phyloP scores from a whole-genome alignment of 1,139 yeast species.

The Petasospora rhodanensis region DNA sequence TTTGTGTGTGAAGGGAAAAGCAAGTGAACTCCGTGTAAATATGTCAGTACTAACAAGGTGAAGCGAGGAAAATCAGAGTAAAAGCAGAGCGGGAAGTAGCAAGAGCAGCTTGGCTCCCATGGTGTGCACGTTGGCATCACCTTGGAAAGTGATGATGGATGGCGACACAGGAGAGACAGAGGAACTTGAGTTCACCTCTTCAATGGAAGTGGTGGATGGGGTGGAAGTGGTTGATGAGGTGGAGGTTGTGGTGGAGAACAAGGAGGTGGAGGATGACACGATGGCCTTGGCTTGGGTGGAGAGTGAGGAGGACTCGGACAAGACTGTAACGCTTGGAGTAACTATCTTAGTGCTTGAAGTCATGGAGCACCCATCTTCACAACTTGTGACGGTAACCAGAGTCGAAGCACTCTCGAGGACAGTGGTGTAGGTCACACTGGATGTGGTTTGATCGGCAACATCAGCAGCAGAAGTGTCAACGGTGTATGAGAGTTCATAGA shows the following conservation, averaged over 20 bases:
- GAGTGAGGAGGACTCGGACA: too few species aligned
- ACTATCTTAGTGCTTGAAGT: too few species aligned
- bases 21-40: too few species aligned
- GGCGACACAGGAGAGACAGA: slow-evolving; percentile 1
- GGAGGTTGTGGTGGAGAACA: too few species aligned
- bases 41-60: background rate
- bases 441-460: background rate
- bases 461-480: slow-evolving; percentile 4
- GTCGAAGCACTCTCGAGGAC: background rate
- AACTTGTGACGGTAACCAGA: too few species aligned
- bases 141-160: slow-evolving; percentile 6
- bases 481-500: slow-evolving; percentile 9
- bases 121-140: slow-evolving; percentile 4
- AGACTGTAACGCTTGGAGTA: too few species aligned
- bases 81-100: slow-evolving; percentile 6
- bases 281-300: too few species aligned
- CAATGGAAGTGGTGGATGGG: background rate
- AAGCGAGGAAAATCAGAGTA: background rate
- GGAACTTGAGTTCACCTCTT: background rate
- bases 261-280: too few species aligned
- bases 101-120: slow-evolving; percentile 2
- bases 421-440: slow-evolving; percentile 3
- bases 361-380: too few species aligned
- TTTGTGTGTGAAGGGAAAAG: too few species aligned
- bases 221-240: background rate